These are phyloP conservation scores for Malus fusca DNA, from an alignment of 306 rosid genomes.

Conservation along the genomic window DNA sequence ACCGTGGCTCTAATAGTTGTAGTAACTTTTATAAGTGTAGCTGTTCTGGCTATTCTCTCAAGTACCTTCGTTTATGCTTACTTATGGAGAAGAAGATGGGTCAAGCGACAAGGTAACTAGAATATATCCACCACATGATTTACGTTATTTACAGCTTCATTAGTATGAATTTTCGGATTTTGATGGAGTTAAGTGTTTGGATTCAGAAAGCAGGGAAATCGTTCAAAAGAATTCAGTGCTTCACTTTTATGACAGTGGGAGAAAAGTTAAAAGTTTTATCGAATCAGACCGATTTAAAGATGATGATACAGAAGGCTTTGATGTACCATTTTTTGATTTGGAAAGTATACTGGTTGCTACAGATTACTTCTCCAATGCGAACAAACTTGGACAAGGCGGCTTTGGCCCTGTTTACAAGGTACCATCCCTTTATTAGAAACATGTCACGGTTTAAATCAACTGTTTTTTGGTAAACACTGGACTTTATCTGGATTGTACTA, in stretches of 20 bases:
- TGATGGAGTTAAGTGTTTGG: slow-evolving; percentile 24
- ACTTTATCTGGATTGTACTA: not conserved
- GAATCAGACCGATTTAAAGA: slow-evolving; percentile 49
- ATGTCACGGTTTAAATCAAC: not conserved
- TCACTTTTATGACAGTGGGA: slow-evolving; percentile 35
- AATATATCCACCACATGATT: not conserved
- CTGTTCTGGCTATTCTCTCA: slow-evolving; percentile 38
- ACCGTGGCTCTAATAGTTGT: slow-evolving; percentile 36
- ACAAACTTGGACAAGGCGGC: slow-evolving; percentile 79
- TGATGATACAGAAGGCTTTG: slow-evolving; percentile 48
- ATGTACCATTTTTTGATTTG: slow-evolving; percentile 57
- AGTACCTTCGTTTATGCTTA: slow-evolving; percentile 31
- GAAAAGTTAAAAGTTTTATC: slow-evolving; percentile 35
- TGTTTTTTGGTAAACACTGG: not conserved
- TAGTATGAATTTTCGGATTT: not conserved
- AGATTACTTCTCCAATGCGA: slow-evolving; percentile 39
- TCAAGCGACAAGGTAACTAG: slow-evolving; percentile 43
- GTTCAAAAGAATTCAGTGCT: slow-evolving; percentile 35
- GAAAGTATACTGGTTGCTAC: slow-evolving; percentile 57
- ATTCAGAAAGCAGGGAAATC: slow-evolving; percentile 45
- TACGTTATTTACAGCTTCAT: not conserved
- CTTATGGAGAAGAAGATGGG: slow-evolving; percentile 35
- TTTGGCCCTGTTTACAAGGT: slow-evolving; percentile 80
- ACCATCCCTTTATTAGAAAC: not conserved
- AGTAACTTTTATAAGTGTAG: slow-evolving; percentile 21